phyloP scores from a whole-genome alignment of 768 basidiomycete species.

The Amanita pallidorosea region DNA sequence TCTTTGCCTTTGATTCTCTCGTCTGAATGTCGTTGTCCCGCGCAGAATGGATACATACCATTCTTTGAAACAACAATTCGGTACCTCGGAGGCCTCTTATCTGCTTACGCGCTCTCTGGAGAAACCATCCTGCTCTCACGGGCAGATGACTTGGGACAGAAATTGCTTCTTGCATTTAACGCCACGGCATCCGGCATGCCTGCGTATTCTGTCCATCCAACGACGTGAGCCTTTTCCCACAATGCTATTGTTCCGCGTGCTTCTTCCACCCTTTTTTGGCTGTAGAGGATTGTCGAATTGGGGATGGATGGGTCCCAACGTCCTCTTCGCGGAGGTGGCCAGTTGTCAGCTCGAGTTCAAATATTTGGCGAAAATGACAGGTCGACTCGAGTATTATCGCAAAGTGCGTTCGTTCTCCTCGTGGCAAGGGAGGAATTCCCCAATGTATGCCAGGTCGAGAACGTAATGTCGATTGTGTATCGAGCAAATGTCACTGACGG shows the following conservation, averaged over 20 bases:
- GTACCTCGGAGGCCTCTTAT: conserved; percentile 64
- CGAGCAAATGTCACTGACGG: conserved; percentile 19
- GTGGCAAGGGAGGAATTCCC: neutral
- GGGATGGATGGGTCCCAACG: conserved; percentile 18
- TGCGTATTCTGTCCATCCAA: conserved; percentile 46
- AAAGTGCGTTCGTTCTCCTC: conserved; percentile 11
- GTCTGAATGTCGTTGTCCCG: neutral
- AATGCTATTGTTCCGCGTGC: neutral
- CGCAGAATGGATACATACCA: conserved; percentile 25
- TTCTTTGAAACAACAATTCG: conserved; percentile 77
- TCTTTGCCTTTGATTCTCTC: neutral
- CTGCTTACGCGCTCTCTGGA: conserved; percentile 65
- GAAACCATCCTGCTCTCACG: conserved; percentile 47
- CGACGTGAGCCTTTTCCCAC: conserved; percentile 21
- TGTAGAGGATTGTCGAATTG: conserved; percentile 19
- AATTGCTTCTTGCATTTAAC: conserved; percentile 54
- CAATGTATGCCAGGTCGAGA: conserved; percentile 17
- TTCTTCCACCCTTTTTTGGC: neutral
- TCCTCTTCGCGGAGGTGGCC: conserved; percentile 27
- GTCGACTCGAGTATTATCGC: conserved; percentile 40
- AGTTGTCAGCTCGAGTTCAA: conserved; percentile 70
- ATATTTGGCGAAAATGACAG: conserved; percentile 60
- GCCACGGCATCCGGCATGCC: conserved; percentile 52
- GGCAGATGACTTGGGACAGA: conserved; percentile 57
- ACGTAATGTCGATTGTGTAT: conserved; percentile 28